Evolutionary conservation across 2,329 filamentous ascomycete genomes (phyloP), one percentile per base, ranked within the genome.

Genomic region (Ascosphaera apis): DNA sequence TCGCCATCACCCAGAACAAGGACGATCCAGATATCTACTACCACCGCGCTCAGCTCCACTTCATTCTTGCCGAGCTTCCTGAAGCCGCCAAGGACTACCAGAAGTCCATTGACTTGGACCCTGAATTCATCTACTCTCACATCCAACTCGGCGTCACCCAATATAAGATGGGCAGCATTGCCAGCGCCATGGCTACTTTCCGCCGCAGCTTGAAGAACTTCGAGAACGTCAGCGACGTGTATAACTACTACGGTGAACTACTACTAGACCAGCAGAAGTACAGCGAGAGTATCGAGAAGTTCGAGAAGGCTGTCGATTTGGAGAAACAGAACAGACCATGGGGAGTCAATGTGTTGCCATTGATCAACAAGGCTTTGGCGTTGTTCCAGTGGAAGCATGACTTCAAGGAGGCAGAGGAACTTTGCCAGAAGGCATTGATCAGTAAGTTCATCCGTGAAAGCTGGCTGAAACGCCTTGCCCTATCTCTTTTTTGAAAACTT

Each of bases 211-310:
- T 93, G 57, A 98, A 95, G 75, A 93, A 92, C 62, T 98, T 98
- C 53, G 79, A 83, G 51, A 80, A 86, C 53, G 81, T 91, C 8
- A 84, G 86, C 4, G 88, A 98, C 52, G 88, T 95, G 30, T 98
- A 95, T 68, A 98, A 98, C 68, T 98, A 98, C 69, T 95, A 92
- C 51, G 88, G 88, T 49, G 88, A 98, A 63, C 69, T 98, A 38
- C 68, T 98, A 39, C 73, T 98, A 37, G 88, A 98, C 63, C 88
- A 95, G 64, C 76, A 82, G 58, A 92, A 93, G 58, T 95, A 76
- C 60, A 66, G 80, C 40, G 86, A 98, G 55, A 88, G 88, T 17
- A 83, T 98, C 43, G 80, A 92, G 62, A 92, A 93, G 61, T 98
- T 98, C 50, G 88, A 98, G 55, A 88, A 76, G 17, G 88, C 88